These are phyloP conservation scores for Meripilus lineatus DNA, from an alignment of 1,284 basidiomycete species.

Conservation along the genomic window DNA sequence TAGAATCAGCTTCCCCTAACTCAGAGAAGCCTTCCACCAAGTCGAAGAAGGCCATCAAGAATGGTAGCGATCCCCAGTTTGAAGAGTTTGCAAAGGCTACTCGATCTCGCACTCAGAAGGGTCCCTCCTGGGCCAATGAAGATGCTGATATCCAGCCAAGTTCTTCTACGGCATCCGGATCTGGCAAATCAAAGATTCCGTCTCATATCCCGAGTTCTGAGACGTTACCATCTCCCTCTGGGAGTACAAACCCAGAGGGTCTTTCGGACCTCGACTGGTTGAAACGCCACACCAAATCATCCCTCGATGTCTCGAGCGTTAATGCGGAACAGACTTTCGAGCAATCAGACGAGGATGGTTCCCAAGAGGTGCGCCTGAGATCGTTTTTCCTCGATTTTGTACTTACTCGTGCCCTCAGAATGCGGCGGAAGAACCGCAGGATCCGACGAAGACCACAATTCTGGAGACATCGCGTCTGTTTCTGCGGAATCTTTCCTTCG, in stretches of 20 bases:
- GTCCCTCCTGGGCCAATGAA: slow-evolving; percentile 67
- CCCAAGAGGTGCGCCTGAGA: slow-evolving; percentile 6
- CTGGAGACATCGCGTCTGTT: slow-evolving; percentile 81
- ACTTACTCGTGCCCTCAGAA: slow-evolving; percentile 4
- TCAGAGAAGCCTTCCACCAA: slow-evolving; percentile 14
- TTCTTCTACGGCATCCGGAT: slow-evolving; percentile 8
- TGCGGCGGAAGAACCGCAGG: slow-evolving; percentile 19
- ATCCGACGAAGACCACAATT: slow-evolving; percentile 60
- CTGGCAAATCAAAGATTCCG: no score
- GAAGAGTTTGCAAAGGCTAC: slow-evolving; percentile 63
- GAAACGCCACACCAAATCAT: slow-evolving; percentile 56
- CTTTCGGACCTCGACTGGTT: slow-evolving; percentile 74
- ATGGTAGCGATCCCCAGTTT: slow-evolving; percentile 33
- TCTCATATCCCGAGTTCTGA: slow-evolving; percentile 12
- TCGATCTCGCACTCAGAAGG: slow-evolving; percentile 52
- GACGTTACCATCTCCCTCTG: slow-evolving; percentile 15
- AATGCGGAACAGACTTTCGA: slow-evolving; percentile 46
- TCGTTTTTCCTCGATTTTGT: slow-evolving; percentile 2
- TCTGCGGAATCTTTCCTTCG: slow-evolving; percentile 87
- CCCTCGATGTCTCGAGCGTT: slow-evolving; percentile 33
- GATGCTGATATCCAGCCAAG: slow-evolving; percentile 15
- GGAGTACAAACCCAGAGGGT: slow-evolving; percentile 21
- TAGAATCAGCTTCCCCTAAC: slow-evolving; percentile 20
- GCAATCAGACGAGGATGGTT: slow-evolving; percentile 52
- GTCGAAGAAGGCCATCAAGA: slow-evolving; percentile 18